Base-by-base conservation (phyloP, 2,329 filamentous ascomycete species). In the Ilyonectria destructans region DNA sequence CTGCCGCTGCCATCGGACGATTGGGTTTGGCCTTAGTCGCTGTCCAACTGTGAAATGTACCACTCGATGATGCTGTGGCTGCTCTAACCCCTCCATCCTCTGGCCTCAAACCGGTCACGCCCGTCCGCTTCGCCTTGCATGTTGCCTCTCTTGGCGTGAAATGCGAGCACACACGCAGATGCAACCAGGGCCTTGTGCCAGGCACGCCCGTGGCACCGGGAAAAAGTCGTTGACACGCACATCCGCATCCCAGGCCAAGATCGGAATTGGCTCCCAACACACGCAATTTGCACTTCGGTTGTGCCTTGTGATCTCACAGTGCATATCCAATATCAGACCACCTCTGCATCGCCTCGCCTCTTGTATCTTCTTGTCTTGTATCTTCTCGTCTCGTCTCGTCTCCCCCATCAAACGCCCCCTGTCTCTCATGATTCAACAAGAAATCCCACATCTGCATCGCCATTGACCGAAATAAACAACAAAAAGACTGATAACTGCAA, bases 311-410 rank as follows among this genome's bases (percentile, higher is more conserved):
- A 74, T 69, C 71, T 75, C 74, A 54, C 51, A 19, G 33, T 64
- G 46, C 66, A 76, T 74, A 62, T 37, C 66, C 61, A 35, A 72
- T 69, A 74, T 76, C 74, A 76, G 74, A 69, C 74, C 74, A 76
- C 74, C 6, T 26, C 26, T 26, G 26, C 45, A 65, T 43, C 29
- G 21, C 62, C 37, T 64, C 57, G 45, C 49, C 37, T 57, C 55
- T 58, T 43, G 37, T 35, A 54, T 48, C 35, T 21, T 12, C 37
- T 37, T 29, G 49, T 48, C 35, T 21, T 15, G 43, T 37, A 33
- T 33, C 35, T 57, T 60, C 29, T 51, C 23, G 21, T 19, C 29
- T 49, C 31, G 21, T 35, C 35, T 57, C 12, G 15, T 8, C 45
- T 40, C 21, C 45, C 3, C 19, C 23, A 13, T 52, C 23, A 43